Percentiles rank a stretch among this genome's conserved stretches.
phyloP scores from a whole-genome alignment of 192 early-diverging fungal species.

The Backusella macrospora region DNA sequence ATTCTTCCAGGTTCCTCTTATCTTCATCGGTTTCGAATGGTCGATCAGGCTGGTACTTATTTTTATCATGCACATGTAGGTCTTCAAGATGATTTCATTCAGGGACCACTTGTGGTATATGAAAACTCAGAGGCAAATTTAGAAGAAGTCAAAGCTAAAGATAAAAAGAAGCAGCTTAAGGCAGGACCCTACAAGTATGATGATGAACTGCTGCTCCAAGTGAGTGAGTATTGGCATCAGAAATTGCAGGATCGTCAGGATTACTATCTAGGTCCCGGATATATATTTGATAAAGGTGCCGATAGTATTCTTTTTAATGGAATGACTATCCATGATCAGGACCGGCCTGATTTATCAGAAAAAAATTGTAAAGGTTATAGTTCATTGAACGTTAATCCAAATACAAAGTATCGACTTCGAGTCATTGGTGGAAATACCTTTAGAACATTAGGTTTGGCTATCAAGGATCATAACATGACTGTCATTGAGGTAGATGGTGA shows the following conservation, averaged over 20 bases:
- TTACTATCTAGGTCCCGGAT: constrained; percentile 15
- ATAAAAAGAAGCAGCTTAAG: neutral
- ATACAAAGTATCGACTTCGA: constrained; percentile 74
- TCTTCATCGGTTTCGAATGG: constrained; percentile 46
- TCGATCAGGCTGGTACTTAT: constrained; percentile 48
- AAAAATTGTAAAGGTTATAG: constrained; percentile 18
- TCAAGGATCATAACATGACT: constrained; percentile 72
- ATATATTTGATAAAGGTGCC: constrained; percentile 17
- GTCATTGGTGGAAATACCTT: constrained; percentile 65
- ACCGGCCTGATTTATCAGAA: neutral
- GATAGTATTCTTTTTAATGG: constrained; percentile 60
- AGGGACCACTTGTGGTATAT: constrained; percentile 23
- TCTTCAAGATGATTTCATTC: constrained; percentile 21
- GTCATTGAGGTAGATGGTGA: constrained; percentile 69
- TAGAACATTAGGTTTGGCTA: constrained; percentile 69
- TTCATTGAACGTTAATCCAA: constrained; percentile 15
- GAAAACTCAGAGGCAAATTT: constrained; percentile 18
- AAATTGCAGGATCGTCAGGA: neutral
- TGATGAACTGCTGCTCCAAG: constrained; percentile 36
- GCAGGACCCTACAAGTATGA: constrained; percentile 38
- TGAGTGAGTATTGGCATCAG: constrained; percentile 50
- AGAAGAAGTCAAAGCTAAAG: neutral
- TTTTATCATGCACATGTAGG: constrained; percentile 45
- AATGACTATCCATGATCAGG: constrained; percentile 19
- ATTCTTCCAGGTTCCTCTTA: constrained; percentile 48